Base-by-base conservation (phyloP, 164 flowering plant genomes). In the grape (Vitis vinifera) region DNA sequence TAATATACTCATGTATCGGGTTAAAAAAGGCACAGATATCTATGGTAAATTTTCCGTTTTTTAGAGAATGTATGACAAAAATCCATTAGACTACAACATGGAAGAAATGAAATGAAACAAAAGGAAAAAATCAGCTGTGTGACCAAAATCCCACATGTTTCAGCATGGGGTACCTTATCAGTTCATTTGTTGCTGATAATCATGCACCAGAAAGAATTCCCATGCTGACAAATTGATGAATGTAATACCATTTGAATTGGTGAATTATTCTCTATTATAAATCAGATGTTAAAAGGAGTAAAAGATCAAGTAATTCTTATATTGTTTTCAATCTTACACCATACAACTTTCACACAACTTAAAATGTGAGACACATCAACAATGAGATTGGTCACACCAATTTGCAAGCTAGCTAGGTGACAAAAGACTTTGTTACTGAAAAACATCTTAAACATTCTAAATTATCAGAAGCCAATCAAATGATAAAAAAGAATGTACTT, bases 401-500 rank as follows among this genome's bases (percentile, higher is more conserved):
- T 6, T 37, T 37, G 44, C 4, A 3, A 37, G 44, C 44, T 37
- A 23, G 44, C 44, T 37, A 37, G 44, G 44, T 37, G 1, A 8
- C 7, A 2, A 37, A 37, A 53, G 8, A 13, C n/a, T 53, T 12
- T 15, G 17, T 14, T 13, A 53, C 7, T 6, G 8, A 62, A 63
- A 56, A 27, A 15, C 17, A 19, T 23, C 37, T 47, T 27, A 27
- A 29, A 19, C 58, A 15, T 15, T 44, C 16, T 14, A 9, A 58
- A 63, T 27, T 10, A 44, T 6, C 59, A 37, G 63, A 69, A 61
- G 56, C 13, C 8, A 10, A 55, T 9, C 12, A n/a, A 37, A 65
- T n/a, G 50, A 62, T 63, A 8, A 60, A 70, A 63, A 66, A 17
- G 71, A 70, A 65, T 3, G 66, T 95, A 95, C 98, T 90, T 91